Conservation (phyloP, 2,329 filamentous ascomycete genomes). For the Fonsecaea nubica region DNA sequence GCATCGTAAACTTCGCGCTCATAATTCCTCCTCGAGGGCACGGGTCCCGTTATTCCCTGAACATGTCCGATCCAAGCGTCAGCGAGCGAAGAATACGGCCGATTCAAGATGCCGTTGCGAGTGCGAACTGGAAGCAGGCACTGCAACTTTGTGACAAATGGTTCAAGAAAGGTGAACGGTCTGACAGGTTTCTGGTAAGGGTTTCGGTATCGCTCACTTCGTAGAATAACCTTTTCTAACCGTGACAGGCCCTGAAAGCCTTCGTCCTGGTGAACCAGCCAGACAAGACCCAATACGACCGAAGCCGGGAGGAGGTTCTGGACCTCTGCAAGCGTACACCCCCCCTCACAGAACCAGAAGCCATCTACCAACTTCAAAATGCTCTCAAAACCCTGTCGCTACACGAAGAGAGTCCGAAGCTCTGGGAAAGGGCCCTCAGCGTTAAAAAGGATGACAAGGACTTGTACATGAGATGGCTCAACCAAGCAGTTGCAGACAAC, state of each 20-base stretch:
- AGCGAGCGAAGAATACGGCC: conserved; percentile 52
- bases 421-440: conserved; percentile 58
- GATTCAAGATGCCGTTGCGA: conserved; percentile 58
- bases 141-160: conserved; percentile 59
- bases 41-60: conserved; percentile 12
- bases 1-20: conserved; percentile 15
- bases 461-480: conserved; percentile 55
- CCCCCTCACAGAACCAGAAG: conserved; percentile 53
- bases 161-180: conserved; percentile 62
- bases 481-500: conserved; percentile 48
- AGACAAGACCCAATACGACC: conserved; percentile 51
- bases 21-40: conserved; percentile 3
- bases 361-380: conserved; percentile 52
- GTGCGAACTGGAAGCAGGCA: conserved; percentile 57
- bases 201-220: neutral
- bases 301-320: conserved; percentile 52
- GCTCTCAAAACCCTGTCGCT: conserved; percentile 48
- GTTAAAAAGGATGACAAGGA: conserved; percentile 52
- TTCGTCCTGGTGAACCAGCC: conserved; percentile 44
- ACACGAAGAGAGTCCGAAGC: conserved; percentile 45
- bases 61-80: conserved; percentile 39
- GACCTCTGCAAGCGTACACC: conserved; percentile 52
- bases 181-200: conserved; percentile 42
- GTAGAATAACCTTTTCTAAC: conserved; percentile 14
- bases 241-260: conserved; percentile 38